phyloP scores from a whole-genome alignment of 192 early-diverging fungal species.

The Haplosporangium gracile region DNA sequence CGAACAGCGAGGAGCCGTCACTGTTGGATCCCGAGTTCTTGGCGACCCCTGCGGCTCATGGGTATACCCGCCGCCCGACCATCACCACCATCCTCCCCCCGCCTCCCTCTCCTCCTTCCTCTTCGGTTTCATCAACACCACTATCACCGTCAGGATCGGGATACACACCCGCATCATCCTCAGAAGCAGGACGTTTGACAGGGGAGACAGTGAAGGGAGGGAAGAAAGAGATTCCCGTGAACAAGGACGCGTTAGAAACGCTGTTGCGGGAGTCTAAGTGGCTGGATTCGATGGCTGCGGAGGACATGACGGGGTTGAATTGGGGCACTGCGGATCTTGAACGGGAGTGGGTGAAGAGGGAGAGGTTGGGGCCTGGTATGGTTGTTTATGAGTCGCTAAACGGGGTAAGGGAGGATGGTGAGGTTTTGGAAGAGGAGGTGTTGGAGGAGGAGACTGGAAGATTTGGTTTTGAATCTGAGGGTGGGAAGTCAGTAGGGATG shows the following conservation, averaged over 20 bases:
- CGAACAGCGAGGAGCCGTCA: constrained; percentile 6
- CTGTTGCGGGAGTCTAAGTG: constrained; percentile 41
- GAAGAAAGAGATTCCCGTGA: constrained; percentile 12
- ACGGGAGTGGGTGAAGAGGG: constrained; percentile 14
- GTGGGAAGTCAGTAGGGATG: background rate
- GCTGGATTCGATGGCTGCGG: constrained; percentile 39
- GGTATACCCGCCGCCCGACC: constrained; percentile 15
- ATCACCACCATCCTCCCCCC: constrained; percentile 10
- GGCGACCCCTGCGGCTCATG: constrained; percentile 43
- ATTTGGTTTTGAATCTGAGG: background rate
- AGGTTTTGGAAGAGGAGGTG: background rate
- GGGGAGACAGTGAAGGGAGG: background rate
- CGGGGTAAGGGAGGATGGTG: background rate
- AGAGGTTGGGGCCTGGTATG: constrained; percentile 43
- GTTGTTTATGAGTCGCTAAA: constrained; percentile 41
- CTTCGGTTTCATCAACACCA: background rate
- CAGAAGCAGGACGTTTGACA: no score
- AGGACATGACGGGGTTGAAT: constrained; percentile 46
- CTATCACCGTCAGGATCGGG: background rate
- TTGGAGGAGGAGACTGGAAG: background rate
- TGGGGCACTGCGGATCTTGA: background rate
- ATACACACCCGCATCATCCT: background rate
- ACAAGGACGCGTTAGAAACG: constrained; percentile 37
- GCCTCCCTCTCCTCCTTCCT: background rate
- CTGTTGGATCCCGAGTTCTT: constrained; percentile 40